phyloP scores from a whole-genome alignment of 2,329 filamentous ascomycete species.

The Dactylonectria macrodidyma region DNA sequence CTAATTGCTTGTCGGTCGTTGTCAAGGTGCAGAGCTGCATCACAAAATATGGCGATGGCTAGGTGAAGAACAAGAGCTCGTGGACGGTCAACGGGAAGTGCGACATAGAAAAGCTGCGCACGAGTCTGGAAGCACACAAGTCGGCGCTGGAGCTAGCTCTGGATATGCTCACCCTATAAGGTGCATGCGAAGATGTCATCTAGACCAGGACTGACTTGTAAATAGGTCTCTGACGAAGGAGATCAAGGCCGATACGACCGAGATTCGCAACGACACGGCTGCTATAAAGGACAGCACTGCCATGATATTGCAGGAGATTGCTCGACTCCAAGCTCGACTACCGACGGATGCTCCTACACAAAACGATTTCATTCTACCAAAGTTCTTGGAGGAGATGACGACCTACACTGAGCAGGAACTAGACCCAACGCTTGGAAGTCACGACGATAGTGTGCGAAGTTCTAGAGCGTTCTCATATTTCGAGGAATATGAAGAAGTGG shows the following conservation, averaged over 20 bases:
- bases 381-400: constrained; percentile 30
- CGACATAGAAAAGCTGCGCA: constrained; percentile 26
- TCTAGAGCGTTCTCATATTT: background rate
- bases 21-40: constrained; percentile 20
- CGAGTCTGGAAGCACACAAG: constrained; percentile 33
- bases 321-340: constrained; percentile 9
- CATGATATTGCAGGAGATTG: constrained; percentile 29
- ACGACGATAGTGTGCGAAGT: background rate
- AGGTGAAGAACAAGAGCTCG: constrained; percentile 6
- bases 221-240: constrained; percentile 2
- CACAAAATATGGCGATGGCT: constrained; percentile 9
- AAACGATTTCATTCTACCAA: constrained; percentile 24
- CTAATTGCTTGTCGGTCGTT: constrained; percentile 23
- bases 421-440: background rate
- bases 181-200: background rate
- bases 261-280: constrained; percentile 19
- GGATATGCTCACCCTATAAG: constrained; percentile 17
- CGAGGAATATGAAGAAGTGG: background rate
- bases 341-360: background rate
- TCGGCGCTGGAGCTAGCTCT: constrained; percentile 25
- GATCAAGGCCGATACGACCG: constrained; percentile 11
- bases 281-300: constrained; percentile 23
- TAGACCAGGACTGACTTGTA: background rate
- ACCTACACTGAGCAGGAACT: constrained; percentile 22
- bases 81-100: constrained; percentile 26